phyloP scores from a whole-genome alignment of 345 rosid genomes.

The Nephelium lappaceum region DNA sequence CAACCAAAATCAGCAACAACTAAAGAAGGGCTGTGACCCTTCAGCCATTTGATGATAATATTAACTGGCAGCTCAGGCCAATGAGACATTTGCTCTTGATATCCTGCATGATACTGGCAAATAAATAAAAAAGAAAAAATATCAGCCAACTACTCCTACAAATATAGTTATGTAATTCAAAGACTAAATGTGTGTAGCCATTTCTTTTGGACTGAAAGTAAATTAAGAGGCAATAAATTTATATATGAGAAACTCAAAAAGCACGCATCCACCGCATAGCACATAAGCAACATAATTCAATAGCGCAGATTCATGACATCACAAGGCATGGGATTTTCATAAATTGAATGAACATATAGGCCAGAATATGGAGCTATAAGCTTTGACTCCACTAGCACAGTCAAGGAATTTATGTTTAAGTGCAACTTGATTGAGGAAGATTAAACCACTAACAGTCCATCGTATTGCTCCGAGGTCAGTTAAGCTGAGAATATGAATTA shows the following conservation, averaged over 20 bases:
- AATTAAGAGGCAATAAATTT: not conserved
- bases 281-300: not conserved
- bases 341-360: not conserved
- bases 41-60: constrained; percentile 68
- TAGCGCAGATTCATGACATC: not conserved
- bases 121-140: constrained; percentile 26
- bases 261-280: not conserved
- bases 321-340: not conserved
- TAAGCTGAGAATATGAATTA: not conserved
- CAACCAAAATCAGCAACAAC: constrained; percentile 99
- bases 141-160: constrained; percentile 11
- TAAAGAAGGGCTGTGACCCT: constrained; percentile 61
- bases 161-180: not conserved
- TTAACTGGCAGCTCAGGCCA: constrained; percentile 97
- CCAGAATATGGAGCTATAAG: not conserved
- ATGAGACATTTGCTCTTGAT: constrained; percentile 90
- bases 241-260: not conserved
- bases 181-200: not conserved
- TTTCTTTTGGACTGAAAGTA: not conserved
- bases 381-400: not conserved
- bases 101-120: constrained; percentile 91
- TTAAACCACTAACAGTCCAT: not conserved
- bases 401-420: not conserved
- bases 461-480: not conserved
- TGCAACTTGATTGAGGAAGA: not conserved